These are phyloP conservation scores for Populus deltoides DNA, from an alignment of 345 rosid genomes.

Conservation along the genomic window DNA sequence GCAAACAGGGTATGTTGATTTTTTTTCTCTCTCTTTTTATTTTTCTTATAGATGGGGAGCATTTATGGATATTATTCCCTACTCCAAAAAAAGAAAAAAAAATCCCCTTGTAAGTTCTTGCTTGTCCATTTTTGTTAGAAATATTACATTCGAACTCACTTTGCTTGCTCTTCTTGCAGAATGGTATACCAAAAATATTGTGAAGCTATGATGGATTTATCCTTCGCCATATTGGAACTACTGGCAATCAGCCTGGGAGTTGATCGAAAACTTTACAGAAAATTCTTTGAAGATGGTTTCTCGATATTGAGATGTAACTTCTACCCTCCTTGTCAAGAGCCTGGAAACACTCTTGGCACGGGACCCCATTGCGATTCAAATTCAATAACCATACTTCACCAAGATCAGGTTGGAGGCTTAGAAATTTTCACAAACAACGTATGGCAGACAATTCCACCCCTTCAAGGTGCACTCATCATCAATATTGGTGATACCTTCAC, in stretches of 20 bases:
- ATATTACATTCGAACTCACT: too few species aligned
- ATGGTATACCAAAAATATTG: slow-evolving; percentile 18
- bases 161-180: neutral
- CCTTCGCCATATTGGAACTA: slow-evolving; percentile 13
- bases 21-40: neutral
- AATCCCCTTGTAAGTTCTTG: too few species aligned
- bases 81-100: too few species aligned
- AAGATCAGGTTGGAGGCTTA: slow-evolving; percentile 26
- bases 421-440: slow-evolving; percentile 15
- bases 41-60: neutral
- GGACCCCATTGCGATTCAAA: slow-evolving; percentile 25
- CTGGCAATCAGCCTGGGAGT: slow-evolving; percentile 19
- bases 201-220: slow-evolving; percentile 16
- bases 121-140: too few species aligned
- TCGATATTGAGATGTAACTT: slow-evolving; percentile 22
- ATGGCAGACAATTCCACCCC: slow-evolving; percentile 14
- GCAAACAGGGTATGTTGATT: slow-evolving; percentile 11
- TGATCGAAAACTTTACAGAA: slow-evolving; percentile 10
- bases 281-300: slow-evolving; percentile 17
- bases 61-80: too few species aligned
- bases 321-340: slow-evolving; percentile 21
- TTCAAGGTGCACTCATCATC: slow-evolving; percentile 16
- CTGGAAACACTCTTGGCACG: slow-evolving; percentile 17
- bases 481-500: slow-evolving; percentile 28
- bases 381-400: slow-evolving; percentile 24